Conservation (phyloP, 768 basidiomycete genomes). For the Coprinellus aureogranulatus region DNA sequence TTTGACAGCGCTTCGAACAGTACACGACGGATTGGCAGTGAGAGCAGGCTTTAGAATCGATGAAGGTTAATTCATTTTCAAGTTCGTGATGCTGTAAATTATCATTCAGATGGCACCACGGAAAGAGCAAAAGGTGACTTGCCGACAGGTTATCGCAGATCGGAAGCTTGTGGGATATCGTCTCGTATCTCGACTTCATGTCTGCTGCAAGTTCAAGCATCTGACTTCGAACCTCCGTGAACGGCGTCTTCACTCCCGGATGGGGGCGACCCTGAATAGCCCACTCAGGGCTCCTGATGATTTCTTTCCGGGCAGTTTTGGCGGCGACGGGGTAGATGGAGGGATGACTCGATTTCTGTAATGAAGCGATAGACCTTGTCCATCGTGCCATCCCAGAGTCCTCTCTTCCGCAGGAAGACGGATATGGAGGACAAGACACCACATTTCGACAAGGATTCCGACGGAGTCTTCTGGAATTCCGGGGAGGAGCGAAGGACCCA, state of each 20-base stretch:
- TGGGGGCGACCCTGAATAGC: background rate
- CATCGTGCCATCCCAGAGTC: background rate
- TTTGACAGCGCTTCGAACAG: background rate
- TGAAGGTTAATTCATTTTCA: background rate
- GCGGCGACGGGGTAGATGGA: background rate
- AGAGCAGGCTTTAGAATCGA: background rate
- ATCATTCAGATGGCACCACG: no score
- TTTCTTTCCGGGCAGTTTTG: background rate
- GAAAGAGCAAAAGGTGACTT: no score
- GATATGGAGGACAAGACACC: background rate
- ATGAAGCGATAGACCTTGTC: background rate
- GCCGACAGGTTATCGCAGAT: background rate
- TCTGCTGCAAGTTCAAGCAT: background rate
- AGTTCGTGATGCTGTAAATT: background rate
- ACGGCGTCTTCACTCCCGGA: background rate
- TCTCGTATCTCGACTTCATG: background rate
- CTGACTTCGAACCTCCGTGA: background rate
- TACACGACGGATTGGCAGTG: constrained; percentile 1
- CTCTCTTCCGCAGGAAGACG: background rate
- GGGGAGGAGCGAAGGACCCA: background rate
- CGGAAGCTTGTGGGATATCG: background rate
- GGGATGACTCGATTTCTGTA: background rate
- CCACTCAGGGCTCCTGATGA: background rate
- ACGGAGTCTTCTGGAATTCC: background rate
- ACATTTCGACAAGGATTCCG: background rate